phyloP scores from a whole-genome alignment of 805 yeast species.

The Alloascoidea hylecoeti region DNA sequence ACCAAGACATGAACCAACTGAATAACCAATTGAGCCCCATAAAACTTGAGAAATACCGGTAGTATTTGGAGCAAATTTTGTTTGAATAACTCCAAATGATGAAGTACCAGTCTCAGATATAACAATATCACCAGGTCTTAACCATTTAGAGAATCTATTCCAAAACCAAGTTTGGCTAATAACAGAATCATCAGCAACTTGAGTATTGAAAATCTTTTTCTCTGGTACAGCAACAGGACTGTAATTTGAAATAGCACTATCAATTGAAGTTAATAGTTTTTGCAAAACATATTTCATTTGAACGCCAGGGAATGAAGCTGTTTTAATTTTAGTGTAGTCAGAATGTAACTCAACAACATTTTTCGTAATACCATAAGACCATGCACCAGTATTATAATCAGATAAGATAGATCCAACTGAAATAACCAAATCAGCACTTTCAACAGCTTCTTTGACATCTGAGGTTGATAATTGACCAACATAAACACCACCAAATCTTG shows the following conservation, averaged over 20 bases:
- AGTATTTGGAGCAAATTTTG: slow-evolving; percentile 35
- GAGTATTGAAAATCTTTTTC: slow-evolving; percentile 28
- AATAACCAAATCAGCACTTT: slow-evolving; percentile 58
- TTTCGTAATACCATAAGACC: slow-evolving; percentile 39
- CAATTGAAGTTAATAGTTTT: slow-evolving; percentile 18
- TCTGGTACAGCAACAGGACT: slow-evolving; percentile 46
- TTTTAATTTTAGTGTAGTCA: slow-evolving; percentile 34
- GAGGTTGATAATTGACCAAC: slow-evolving; percentile 72
- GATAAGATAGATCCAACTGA: slow-evolving; percentile 76
- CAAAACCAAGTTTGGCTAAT: slow-evolving; percentile 32
- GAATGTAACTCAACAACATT: slow-evolving; percentile 43
- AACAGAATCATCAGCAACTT: slow-evolving; percentile 29
- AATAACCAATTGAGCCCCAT: slow-evolving; percentile 56
- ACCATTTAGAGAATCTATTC: slow-evolving; percentile 34
- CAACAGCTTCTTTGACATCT: slow-evolving; percentile 59
- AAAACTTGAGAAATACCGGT: slow-evolving; percentile 44
- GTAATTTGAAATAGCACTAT: slow-evolving; percentile 21
- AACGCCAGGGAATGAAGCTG: slow-evolving; percentile 37
- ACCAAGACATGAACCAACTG: slow-evolving; percentile 51
- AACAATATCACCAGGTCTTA: slow-evolving; percentile 40
- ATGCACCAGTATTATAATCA: slow-evolving; percentile 84
- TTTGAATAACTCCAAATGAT: slow-evolving; percentile 44
- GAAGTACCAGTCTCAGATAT: slow-evolving; percentile 58
- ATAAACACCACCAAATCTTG: slow-evolving; percentile 73
- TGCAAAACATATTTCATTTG: slow-evolving; percentile 31